A percentile compares a stretch with the other conserved stretches of the same genome.
Conservation (phyloP, 768 basidiomycete genomes). For the Nidularia sp. region DNA sequence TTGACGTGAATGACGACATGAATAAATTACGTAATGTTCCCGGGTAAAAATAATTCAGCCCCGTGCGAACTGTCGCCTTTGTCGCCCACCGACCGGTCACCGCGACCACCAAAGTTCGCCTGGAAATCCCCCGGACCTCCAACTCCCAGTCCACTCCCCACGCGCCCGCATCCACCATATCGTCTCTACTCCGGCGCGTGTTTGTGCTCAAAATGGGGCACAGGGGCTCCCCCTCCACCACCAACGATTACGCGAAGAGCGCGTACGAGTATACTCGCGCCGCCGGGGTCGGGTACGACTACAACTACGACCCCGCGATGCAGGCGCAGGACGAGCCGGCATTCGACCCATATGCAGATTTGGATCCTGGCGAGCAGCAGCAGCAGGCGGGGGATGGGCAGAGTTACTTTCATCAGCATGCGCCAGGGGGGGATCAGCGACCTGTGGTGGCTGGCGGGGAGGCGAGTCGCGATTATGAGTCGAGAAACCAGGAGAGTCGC, state of each 20-base stretch:
- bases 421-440: background rate
- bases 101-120: no score
- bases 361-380: background rate
- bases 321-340: slow-evolving; percentile 1
- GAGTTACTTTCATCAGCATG: background rate
- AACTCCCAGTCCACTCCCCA: no score
- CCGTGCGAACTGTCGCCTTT: no score
- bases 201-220: background rate
- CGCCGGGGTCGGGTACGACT: slow-evolving; percentile 11
- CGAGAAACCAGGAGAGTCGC: background rate
- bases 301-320: slow-evolving; percentile 20
- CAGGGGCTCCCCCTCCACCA: background rate
- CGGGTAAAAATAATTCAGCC: no score
- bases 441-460: background rate
- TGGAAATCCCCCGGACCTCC: no score
- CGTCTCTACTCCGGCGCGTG: background rate
- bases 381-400: background rate
- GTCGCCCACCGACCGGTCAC: no score
- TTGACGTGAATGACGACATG: no score
- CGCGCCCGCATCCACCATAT: background rate
- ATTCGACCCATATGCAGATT: slow-evolving; percentile 18
- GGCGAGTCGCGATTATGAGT: background rate
- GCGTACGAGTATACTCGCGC: background rate
- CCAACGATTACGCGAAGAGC: background rate
- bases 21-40: no score